Base-by-base conservation (phyloP, 176 grass and related monocot species). In the Olyra latifolia region DNA sequence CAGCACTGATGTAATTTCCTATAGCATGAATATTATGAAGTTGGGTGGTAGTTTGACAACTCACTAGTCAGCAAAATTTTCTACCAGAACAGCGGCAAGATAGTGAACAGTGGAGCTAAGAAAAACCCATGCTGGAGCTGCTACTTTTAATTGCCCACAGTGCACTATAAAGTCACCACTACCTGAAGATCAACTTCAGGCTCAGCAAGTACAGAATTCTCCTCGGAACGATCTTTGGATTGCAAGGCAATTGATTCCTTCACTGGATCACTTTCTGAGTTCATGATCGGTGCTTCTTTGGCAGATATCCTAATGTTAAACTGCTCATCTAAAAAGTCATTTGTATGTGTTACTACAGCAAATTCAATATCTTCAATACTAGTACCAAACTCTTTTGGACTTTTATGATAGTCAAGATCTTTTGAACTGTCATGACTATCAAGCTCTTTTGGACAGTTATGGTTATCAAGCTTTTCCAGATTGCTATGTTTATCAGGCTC, bases 181-280 rank as follows among this genome's bases (percentile, higher is more conserved):
- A 79, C 58, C 53, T 89, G 86, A 78, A 85, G 40, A 76, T 69
- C 88, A 86, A 84, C 49, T 8, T 86, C 80, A 86, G 63, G 65
- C 71, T 85, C 64, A 62, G 82, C 74, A 81, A 83, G 77, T 38
- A 80, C 35, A 73, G 66, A 22, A 29, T 80, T 83, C 49, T 82
- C 83, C 59, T 80, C 75, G 8, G 82, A 44, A 45, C 52, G 72
- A 48, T 57, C 45, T 40, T 84, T 82, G 27, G 82, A 67, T 16
- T 74, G 85, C 61, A 88, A 69, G 79, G 57, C 72, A 60, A 69
- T 48, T 47, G 80, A 83, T 59, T 80, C 83, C 48, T 88, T 78
- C 49, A 75, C 32, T 59, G 72, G 69, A 70, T 42, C 84, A 85
- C 24, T 76, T 84, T 82, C 67, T 25, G 66, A 71, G 48, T 68